Evolutionary conservation across 1,139 yeast genomes (phyloP).

Genomic region (Suhomyces maxii): DNA sequence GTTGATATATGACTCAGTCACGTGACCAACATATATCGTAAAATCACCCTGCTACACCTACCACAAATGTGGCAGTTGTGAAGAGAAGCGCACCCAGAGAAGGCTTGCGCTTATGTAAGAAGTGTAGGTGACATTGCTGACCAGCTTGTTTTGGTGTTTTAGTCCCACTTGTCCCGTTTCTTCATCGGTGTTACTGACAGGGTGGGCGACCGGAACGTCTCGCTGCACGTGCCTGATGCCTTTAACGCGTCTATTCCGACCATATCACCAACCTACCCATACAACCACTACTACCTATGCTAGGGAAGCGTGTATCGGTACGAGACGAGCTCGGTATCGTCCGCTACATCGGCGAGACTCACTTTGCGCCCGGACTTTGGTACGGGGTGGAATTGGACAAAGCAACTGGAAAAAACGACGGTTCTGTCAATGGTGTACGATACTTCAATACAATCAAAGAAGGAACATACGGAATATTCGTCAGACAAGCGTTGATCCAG

Average conservation of each 20-base stretch:
- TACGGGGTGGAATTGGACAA: constrained; percentile 70
- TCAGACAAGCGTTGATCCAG: constrained; percentile 35
- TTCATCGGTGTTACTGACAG: too few relatives aligned
- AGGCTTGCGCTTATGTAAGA: too few relatives aligned
- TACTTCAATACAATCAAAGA: constrained; percentile 57
- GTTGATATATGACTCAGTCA: constrained; percentile 5
- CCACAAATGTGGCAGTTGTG: too few relatives aligned
- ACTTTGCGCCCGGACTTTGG: constrained; percentile 72
- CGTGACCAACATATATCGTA: not conserved
- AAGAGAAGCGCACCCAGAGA: too few relatives aligned
- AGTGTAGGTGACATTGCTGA: too few relatives aligned
- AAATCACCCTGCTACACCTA: too few relatives aligned
- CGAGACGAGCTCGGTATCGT: constrained; percentile 47
- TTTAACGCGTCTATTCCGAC: constrained; percentile 1
- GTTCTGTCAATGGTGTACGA: constrained; percentile 60
- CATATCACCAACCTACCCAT: too few relatives aligned
- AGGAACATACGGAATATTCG: constrained; percentile 60
- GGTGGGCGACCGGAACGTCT: not conserved
- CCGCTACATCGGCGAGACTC: constrained; percentile 51
- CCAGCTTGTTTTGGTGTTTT: too few relatives aligned
- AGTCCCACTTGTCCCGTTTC: not conserved
- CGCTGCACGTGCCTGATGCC: not conserved
- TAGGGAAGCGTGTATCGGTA: constrained; percentile 44
- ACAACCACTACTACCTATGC: not conserved
- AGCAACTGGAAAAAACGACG: constrained; percentile 77